These are phyloP conservation scores for Cyclanthera cordifolia DNA, from an alignment of 306 rosid species.

Conservation along the genomic window DNA sequence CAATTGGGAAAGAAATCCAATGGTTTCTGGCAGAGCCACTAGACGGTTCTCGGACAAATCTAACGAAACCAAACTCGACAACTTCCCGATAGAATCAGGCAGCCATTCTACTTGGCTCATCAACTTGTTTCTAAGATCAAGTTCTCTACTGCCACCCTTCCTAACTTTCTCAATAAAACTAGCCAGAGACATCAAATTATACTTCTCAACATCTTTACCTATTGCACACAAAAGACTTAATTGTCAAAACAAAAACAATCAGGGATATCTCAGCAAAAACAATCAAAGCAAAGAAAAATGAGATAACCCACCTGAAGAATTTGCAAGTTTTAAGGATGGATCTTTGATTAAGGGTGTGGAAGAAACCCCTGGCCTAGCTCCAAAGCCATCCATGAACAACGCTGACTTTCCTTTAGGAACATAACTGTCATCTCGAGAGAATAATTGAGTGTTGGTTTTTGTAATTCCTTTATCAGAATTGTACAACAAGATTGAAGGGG, in stretches of 20 bases:
- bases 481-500: slow-evolving; percentile 23
- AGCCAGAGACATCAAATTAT: slow-evolving; percentile 64
- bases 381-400: slow-evolving; percentile 36
- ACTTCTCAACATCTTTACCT: slow-evolving; percentile 73
- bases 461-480: slow-evolving; percentile 23
- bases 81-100: slow-evolving; percentile 77
- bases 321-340: slow-evolving; percentile 40
- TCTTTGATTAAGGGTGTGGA: slow-evolving; percentile 41
- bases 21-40: slow-evolving; percentile 45
- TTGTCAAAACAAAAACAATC: neutral
- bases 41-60: slow-evolving; percentile 78
- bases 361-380: slow-evolving; percentile 33
- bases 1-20: slow-evolving; percentile 66
- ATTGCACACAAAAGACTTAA: slow-evolving; percentile 18
- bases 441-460: slow-evolving; percentile 22
- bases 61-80: slow-evolving; percentile 53
- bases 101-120: slow-evolving; percentile 76
- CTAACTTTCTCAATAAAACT: slow-evolving; percentile 69
- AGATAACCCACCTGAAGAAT: slow-evolving; percentile 28
- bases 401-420: slow-evolving; percentile 41
- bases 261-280: neutral
- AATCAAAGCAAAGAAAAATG: neutral
- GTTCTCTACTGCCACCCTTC: slow-evolving; percentile 55
- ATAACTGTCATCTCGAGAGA: slow-evolving; percentile 60
- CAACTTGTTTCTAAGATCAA: slow-evolving; percentile 52